A percentile compares a stretch with the other conserved stretches of the same genome.
Conservation (phyloP, 108 stramenopile genomes). For the Nitzschia putrida region DNA sequence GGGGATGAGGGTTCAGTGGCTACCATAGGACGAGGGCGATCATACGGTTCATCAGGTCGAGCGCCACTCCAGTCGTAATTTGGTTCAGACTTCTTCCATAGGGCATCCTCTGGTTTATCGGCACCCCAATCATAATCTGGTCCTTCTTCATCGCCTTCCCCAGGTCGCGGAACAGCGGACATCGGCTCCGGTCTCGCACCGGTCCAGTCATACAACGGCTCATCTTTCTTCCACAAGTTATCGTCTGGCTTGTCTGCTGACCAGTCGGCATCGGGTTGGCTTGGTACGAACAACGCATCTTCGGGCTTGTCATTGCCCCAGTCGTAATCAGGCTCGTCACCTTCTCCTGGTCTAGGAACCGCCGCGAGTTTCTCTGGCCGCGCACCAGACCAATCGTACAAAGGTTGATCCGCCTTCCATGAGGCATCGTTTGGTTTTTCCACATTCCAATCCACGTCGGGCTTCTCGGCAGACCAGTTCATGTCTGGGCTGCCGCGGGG, state of each 20-base stretch:
- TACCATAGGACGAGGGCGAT: slow-evolving; percentile 22
- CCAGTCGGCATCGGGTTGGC: slow-evolving; percentile 24
- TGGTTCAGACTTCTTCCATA: slow-evolving; percentile 29
- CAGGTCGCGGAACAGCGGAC: slow-evolving; percentile 19
- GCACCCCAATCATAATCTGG: slow-evolving; percentile 27
- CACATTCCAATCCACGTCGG: slow-evolving; percentile 9
- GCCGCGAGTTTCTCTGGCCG: slow-evolving; percentile 11
- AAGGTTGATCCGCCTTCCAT: slow-evolving; percentile 16
- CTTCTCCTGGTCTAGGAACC: slow-evolving; percentile 17
- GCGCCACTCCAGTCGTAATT: slow-evolving; percentile 41
- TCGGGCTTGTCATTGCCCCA: slow-evolving; percentile 20
- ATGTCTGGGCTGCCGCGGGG: background rate
- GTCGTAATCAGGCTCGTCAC: slow-evolving; percentile 10
- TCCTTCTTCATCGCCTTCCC: slow-evolving; percentile 20
- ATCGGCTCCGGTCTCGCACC: slow-evolving; percentile 10
- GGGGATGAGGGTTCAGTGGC: slow-evolving; percentile 12
- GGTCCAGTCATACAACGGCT: slow-evolving; percentile 33
- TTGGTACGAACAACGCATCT: background rate
- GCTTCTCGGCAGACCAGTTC: slow-evolving; percentile 9
- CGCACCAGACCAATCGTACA: slow-evolving; percentile 35
- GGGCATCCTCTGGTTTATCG: slow-evolving; percentile 19
- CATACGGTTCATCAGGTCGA: slow-evolving; percentile 33
- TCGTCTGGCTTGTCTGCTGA: slow-evolving; percentile 17
- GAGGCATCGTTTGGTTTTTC: slow-evolving; percentile 12
- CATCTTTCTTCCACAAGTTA: slow-evolving; percentile 26